Evolutionary conservation across 768 basidiomycete species (phyloP).

Genomic region (Exidia glandulosa): DNA sequence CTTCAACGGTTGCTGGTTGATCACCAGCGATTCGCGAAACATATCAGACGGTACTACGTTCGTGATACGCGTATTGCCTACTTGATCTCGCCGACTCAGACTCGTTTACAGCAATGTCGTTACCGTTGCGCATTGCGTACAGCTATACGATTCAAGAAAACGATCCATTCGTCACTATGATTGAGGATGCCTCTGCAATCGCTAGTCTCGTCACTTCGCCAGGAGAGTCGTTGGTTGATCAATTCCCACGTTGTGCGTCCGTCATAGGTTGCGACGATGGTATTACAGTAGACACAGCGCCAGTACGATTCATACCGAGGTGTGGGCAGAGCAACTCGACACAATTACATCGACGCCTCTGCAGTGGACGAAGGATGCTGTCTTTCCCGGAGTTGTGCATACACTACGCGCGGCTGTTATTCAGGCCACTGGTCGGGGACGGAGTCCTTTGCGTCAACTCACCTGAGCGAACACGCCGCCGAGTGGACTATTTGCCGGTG

Average conservation of each 20-base stretch:
- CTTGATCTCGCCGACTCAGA: not conserved
- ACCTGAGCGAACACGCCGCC: not conserved
- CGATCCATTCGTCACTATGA: conserved; percentile 2
- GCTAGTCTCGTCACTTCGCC: not conserved
- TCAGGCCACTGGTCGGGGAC: not conserved
- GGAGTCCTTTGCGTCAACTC: not conserved
- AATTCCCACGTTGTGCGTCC: conserved; percentile 1
- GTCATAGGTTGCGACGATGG: not conserved
- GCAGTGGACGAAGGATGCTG: conserved; percentile 1
- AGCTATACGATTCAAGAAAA: conserved; percentile 4
- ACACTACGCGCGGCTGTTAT: not conserved
- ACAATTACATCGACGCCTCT: not conserved
- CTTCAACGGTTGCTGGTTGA: not conserved
- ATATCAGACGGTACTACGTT: not conserved
- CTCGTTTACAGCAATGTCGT: not conserved
- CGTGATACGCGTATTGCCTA: not conserved
- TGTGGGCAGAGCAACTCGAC: not conserved
- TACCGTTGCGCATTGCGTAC: conserved; percentile 6
- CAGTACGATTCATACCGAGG: conserved; percentile 6
- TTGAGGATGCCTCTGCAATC: not conserved
- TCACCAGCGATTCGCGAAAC: not conserved
- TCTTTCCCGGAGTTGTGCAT: not conserved
- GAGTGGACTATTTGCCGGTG: not conserved
- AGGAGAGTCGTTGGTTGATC: conserved; percentile 5
- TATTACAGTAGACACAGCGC: not conserved